Evolutionary conservation across 345 rosid species (phyloP).

Genomic region (Geranium rotundifolium): DNA sequence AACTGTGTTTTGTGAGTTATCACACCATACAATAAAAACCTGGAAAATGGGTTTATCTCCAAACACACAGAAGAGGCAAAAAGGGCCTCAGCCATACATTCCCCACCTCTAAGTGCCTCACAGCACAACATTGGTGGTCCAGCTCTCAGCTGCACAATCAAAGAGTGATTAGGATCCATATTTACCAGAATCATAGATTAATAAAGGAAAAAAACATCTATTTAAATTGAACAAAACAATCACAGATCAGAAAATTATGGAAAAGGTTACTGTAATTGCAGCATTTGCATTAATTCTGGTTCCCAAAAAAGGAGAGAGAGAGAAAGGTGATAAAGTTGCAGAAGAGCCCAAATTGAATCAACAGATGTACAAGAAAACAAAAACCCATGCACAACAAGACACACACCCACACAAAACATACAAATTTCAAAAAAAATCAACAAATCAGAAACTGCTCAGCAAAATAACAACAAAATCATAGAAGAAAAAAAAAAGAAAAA

Average conservation of each 20-base stretch:
- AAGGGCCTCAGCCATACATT: constrained; percentile 10
- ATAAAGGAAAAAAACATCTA: no score
- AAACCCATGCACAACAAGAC: not conserved
- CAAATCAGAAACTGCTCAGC: no score
- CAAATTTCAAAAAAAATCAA: no score
- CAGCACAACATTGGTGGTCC: constrained; percentile 12
- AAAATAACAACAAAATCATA: no score
- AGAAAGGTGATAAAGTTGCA: not conserved
- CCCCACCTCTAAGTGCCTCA: not conserved
- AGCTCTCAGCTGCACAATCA: constrained; percentile 17
- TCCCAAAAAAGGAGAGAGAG: no score
- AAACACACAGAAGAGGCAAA: constrained; percentile 8
- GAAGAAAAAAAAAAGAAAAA: no score
- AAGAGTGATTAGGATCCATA: not conserved
- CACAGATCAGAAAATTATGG: no score
- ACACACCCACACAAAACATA: not conserved
- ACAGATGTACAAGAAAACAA: not conserved
- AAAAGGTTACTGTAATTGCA: no score
- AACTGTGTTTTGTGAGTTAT: not conserved
- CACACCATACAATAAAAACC: not conserved
- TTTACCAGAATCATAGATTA: not conserved
- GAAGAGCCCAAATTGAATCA: not conserved
- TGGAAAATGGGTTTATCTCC: constrained; percentile 9
- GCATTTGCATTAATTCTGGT: no score
- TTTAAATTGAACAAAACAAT: no score